Base-by-base conservation (phyloP, 139 green algal genomes). In the Haematococcus lacustris region DNA sequence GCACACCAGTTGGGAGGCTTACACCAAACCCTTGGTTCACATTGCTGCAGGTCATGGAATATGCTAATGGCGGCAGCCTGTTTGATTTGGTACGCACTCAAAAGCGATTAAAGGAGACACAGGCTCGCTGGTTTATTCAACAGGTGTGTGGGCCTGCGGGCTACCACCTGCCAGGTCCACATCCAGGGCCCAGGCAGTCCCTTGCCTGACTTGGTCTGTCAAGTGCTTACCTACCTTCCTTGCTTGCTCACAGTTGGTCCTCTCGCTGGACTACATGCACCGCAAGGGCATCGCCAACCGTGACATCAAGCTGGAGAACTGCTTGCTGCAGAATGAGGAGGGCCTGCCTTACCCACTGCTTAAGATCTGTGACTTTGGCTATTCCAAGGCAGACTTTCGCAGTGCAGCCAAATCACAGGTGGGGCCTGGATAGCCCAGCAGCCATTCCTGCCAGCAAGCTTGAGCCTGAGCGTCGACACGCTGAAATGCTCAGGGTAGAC, bases 241-340 rank as follows among this genome's bases (percentile, higher is more conserved):
- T 66, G 28, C 60, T 66, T 98, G 97, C 78, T 93, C 98, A 85
- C 94, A 98, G 86, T 82, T 98, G 0, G 91, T 99, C 33, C 80
- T 95, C 17, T 95, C 91, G 0, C 85, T 98, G 5, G 91, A 96
- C 76, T 98, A 97, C 82, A 93, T 95, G 73, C 73, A 76, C 40
- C 41, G 68, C 51, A 59, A 41, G 3, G 80, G 91, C 1, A 90
- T 96, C n/a, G 91, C 86, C 34, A 92, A 91, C 57, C 78, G 91
- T 34, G 92, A 97, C 75, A 96, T 97, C 74, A 97, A 97, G 83
- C 86, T 98, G 5, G 95, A 98, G 78, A 99, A 99, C 83, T 93
- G 92, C 26, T 81, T 98, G 53, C 83, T 99, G 69, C 91, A 98
- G 67, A 76, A 73, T 79, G 82, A 51, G 79, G 69, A 87, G n/a